phyloP scores from a whole-genome alignment of 192 early-diverging fungal genomes.

The Diversispora eburnea region DNA sequence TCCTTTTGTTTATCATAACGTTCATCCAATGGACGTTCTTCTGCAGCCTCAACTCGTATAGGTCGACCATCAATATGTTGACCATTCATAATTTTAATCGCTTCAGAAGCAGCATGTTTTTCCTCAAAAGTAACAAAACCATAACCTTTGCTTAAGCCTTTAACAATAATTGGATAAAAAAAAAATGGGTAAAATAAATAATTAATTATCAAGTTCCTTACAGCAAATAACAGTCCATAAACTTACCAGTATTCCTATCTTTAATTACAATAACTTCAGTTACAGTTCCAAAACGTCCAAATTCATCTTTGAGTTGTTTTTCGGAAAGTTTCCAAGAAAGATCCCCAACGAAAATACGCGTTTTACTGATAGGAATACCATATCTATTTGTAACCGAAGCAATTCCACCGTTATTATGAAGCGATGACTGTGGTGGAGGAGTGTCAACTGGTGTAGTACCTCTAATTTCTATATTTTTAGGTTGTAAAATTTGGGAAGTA shows the following conservation, averaged over 20 bases:
- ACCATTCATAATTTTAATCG: not conserved
- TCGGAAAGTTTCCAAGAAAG: not conserved
- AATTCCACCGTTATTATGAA: not conserved
- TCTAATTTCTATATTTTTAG: not conserved
- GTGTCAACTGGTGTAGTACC: not conserved
- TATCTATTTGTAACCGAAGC: not conserved
- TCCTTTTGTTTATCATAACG: not conserved
- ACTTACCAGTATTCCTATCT: conserved; percentile 1
- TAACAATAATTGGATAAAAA: not conserved
- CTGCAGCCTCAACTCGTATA: not conserved
- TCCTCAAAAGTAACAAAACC: not conserved
- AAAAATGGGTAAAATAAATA: not conserved
- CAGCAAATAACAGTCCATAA: not conserved
- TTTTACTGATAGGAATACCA: not conserved
- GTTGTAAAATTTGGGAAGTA: not conserved
- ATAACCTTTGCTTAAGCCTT: not conserved
- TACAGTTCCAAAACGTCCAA: not conserved
- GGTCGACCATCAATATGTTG: not conserved
- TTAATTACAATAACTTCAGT: not conserved
- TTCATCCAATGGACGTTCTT: not conserved
- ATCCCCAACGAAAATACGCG: not conserved
- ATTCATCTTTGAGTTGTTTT: not conserved
- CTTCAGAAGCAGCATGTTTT: not conserved
- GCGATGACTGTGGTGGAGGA: not conserved
- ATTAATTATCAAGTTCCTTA: not conserved